phyloP scores from a whole-genome alignment of 305 asterid species.

The Euphrasia arctica region DNA sequence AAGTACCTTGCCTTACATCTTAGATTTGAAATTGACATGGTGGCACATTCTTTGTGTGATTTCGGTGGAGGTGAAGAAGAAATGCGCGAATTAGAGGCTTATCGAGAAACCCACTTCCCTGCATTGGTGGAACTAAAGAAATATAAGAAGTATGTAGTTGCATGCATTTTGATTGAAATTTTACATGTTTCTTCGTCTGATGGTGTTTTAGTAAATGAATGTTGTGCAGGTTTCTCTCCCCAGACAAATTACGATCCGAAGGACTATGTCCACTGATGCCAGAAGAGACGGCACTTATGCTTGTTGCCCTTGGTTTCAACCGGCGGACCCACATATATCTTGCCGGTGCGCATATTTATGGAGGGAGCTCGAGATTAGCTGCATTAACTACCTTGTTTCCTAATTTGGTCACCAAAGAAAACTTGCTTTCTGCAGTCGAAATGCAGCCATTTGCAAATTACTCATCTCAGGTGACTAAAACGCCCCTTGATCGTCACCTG shows the following conservation, averaged over 20 bases:
- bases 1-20: constrained; percentile 87
- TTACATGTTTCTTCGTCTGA: too few relatives aligned
- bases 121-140: constrained; percentile 65
- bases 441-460: constrained; percentile 71
- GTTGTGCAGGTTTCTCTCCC: constrained; percentile 74
- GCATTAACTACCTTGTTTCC: constrained; percentile 90
- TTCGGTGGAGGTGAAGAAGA: constrained; percentile 94
- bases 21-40: constrained; percentile 99
- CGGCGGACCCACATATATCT: constrained; percentile 79
- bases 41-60: constrained; percentile 94
- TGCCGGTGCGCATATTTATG: constrained; percentile 95
- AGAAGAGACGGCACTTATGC: constrained; percentile 96
- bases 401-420: constrained; percentile 85
- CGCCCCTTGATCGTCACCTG: not conserved
- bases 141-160: constrained; percentile 52
- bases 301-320: constrained; percentile 92
- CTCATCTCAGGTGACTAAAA: constrained; percentile 79
- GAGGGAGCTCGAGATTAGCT: constrained; percentile 80
- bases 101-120: constrained; percentile 79
- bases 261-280: constrained; percentile 99
- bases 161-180: not conserved
- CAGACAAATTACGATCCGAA: constrained; percentile 61
- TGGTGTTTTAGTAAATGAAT: constrained; percentile 7
- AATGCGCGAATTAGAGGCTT: constrained; percentile 66
- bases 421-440: constrained; percentile 76